phyloP scores from a whole-genome alignment of 1,284 basidiomycete genomes.

The Vanrija sp. region DNA sequence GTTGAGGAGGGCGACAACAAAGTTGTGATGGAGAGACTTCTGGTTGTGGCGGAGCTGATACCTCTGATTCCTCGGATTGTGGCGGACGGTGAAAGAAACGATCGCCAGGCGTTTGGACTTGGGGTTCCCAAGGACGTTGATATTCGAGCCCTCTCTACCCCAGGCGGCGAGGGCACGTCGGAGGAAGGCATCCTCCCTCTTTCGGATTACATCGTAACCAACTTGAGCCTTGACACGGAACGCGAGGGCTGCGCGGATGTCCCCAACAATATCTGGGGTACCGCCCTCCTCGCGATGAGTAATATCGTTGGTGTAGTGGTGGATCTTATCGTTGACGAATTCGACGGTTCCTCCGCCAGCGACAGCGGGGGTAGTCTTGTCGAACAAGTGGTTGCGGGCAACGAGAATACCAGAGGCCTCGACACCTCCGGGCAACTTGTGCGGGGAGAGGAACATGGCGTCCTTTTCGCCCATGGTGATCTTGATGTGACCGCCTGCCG shows the following conservation, averaged over 20 bases:
- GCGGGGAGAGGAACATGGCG: constrained; percentile 13
- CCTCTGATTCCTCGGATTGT: neutral
- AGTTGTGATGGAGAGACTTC: constrained; percentile 10
- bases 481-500: neutral
- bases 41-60: no score
- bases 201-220: neutral
- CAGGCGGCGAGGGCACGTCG: constrained; percentile 1
- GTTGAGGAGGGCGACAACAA: constrained; percentile 10
- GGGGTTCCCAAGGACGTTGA: constrained; percentile 1
- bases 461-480: constrained; percentile 5
- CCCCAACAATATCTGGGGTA: constrained; percentile 10
- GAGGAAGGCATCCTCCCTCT: constrained; percentile 1
- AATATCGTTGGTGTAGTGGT: constrained; percentile 1
- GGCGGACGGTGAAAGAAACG: constrained; percentile 2
- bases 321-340: neutral
- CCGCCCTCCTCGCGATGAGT: constrained; percentile 12
- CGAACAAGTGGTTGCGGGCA: neutral
- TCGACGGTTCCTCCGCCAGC: constrained; percentile 10
- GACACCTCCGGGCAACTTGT: constrained; percentile 10
- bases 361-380: neutral
- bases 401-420: constrained; percentile 12
- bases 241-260: constrained; percentile 8
- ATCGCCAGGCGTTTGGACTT: constrained; percentile 1
- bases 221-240: constrained; percentile 7
- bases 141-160: neutral